Evolutionary conservation across 169 alveolate genomes (phyloP), one percentile per base, ranked within the genome.

Genomic region (Plasmodium malariae): DNA sequence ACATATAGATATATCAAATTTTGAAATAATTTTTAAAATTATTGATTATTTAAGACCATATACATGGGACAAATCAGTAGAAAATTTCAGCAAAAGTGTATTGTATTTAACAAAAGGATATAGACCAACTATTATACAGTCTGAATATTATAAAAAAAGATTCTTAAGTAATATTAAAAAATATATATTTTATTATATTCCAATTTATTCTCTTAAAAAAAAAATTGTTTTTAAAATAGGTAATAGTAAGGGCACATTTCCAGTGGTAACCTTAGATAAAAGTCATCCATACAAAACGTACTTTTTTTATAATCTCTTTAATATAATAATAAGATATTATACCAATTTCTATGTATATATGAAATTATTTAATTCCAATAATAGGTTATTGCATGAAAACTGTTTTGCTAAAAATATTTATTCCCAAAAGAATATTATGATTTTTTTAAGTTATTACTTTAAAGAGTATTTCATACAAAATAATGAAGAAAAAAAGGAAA

Each of bases 41-140:
- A 83, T 83, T 67, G 91, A 83, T 60, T 83, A 83, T 28, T 83
- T 83, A 67, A 45, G 91, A 65, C 91, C 91, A 49, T 83, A 83
- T 45, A 83, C 91, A 1, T 83, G 91, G 91, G 91, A 83, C 24
- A 83, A 83, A 67, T 67, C 91, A 6, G 91, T 83, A 45, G 91
- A 83, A 51, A 83, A 65, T 54, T 83, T 83, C 43, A 67, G 91
- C 55, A 83, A 83, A 68, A 83, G 91, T 83, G 91, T 83, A 7
- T 21, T 83, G 34, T 83, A 83, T 67, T 83, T 83, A 40, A 83
- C 91, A 5, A 83, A 83, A 21, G 91, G 91, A 17, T 83, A 83
- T 43, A 67, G 83, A 54, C 91, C 91, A 19, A 83, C 91, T 2
- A 83, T 83, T 65, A 83, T 83, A 32, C 91, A 83, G 9, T 83